Evolutionary conservation across 306 rosid species (phyloP).

Genomic region (Quercus bicolor): DNA sequence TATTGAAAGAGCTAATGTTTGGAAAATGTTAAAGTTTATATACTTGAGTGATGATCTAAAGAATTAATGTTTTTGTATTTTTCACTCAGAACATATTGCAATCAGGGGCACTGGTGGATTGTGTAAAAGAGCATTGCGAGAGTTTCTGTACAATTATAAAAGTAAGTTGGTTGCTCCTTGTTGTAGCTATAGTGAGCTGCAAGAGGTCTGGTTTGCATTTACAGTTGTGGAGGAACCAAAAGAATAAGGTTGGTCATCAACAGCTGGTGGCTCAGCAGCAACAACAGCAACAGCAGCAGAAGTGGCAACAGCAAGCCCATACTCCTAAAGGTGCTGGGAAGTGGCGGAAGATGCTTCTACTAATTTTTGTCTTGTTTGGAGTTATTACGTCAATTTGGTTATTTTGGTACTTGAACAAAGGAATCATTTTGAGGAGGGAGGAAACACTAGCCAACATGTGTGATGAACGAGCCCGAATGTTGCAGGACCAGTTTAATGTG

Average conservation of each 20-base stretch:
- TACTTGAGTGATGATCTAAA: neutral
- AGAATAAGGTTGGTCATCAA: slow-evolving; percentile 33
- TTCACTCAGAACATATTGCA: slow-evolving; percentile 40
- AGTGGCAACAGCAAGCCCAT: slow-evolving; percentile 30
- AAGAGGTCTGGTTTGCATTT: slow-evolving; percentile 38
- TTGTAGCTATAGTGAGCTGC: slow-evolving; percentile 48
- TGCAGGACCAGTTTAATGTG: slow-evolving; percentile 95
- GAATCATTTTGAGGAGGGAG: slow-evolving; percentile 52
- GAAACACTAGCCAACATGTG: slow-evolving; percentile 91
- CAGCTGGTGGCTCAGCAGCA: slow-evolving; percentile 33
- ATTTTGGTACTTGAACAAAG: slow-evolving; percentile 52
- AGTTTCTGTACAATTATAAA: slow-evolving; percentile 34
- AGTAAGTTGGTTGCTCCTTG: slow-evolving; percentile 50
- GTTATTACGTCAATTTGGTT: slow-evolving; percentile 52
- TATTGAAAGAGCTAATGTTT: neutral
- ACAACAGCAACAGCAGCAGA: slow-evolving; percentile 19
- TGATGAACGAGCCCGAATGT: slow-evolving; percentile 95
- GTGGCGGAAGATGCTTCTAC: slow-evolving; percentile 68
- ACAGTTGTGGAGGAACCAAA: slow-evolving; percentile 38
- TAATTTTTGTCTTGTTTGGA: slow-evolving; percentile 49
- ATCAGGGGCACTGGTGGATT: slow-evolving; percentile 24
- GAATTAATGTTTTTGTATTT: slow-evolving; percentile 12
- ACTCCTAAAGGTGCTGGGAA: slow-evolving; percentile 59
- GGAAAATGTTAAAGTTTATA: neutral
- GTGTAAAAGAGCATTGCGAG: slow-evolving; percentile 25